These are phyloP conservation scores for Quercus wislizeni DNA, from an alignment of 306 rosid species.

Conservation along the genomic window DNA sequence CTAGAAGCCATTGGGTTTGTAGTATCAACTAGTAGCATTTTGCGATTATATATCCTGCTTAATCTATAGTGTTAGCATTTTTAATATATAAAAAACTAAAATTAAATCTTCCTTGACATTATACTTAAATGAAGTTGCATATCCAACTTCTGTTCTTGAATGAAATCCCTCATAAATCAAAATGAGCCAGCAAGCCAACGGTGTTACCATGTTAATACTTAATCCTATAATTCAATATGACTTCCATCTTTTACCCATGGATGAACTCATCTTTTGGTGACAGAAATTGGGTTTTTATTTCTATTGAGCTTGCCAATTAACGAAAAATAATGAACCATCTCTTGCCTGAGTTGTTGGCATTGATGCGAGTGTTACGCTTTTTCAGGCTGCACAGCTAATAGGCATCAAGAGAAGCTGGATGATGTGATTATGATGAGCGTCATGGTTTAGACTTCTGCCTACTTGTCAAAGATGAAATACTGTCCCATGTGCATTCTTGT, in stretches of 20 bases:
- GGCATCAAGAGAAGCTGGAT: conserved; percentile 26
- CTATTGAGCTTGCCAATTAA: conserved; percentile 5
- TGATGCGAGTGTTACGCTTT: conserved; percentile 40
- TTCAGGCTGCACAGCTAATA: conserved; percentile 51
- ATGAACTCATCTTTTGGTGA: background rate
- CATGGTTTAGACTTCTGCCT: conserved; percentile 34
- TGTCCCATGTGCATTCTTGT: conserved; percentile 67
- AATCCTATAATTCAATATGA: no score
- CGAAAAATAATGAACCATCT: conserved; percentile 5
- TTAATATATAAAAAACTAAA: background rate
- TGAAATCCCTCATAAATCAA: background rate
- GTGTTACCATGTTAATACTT: no score
- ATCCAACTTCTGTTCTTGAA: background rate
- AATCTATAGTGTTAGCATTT: background rate
- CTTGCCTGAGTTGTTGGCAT: conserved; percentile 21
- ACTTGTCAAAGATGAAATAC: conserved; percentile 53
- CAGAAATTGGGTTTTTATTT: background rate
- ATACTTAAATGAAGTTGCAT: background rate
- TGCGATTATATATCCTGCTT: background rate
- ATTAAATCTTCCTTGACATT: background rate
- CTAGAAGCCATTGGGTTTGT: background rate
- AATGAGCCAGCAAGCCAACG: no score
- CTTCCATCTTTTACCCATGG: background rate
- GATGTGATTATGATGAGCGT: conserved; percentile 31
- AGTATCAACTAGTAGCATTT: background rate